These are phyloP conservation scores for Didymella glomerata DNA, from an alignment of 2,329 filamentous ascomycete species.

Conservation along the genomic window DNA sequence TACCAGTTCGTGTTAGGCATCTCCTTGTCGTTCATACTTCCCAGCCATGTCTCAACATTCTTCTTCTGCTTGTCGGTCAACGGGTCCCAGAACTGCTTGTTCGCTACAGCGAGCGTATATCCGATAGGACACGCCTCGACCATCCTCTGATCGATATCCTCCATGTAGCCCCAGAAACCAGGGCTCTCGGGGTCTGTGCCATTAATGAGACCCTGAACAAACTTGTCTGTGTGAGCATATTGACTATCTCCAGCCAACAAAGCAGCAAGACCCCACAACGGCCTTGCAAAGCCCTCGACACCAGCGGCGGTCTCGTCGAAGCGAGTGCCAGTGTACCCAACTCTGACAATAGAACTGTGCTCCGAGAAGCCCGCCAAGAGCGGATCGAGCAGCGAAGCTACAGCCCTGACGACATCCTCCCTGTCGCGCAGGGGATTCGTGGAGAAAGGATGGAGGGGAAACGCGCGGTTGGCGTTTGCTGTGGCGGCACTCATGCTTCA, in stretches of 20 bases:
- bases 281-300: slow-evolving; percentile 77
- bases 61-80: slow-evolving; percentile 68
- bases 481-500: slow-evolving; percentile 22
- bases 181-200: slow-evolving; percentile 74
- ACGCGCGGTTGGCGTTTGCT: slow-evolving; percentile 51
- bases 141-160: slow-evolving; percentile 82
- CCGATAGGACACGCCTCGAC: slow-evolving; percentile 85
- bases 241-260: slow-evolving; percentile 73
- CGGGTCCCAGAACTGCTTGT: slow-evolving; percentile 70
- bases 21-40: slow-evolving; percentile 81
- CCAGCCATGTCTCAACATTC: slow-evolving; percentile 76
- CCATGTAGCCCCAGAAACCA: slow-evolving; percentile 80
- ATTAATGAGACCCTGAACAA: slow-evolving; percentile 73
- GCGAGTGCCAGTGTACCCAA: slow-evolving; percentile 75
- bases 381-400: slow-evolving; percentile 69
- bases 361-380: slow-evolving; percentile 77
- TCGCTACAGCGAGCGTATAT: slow-evolving; percentile 75
- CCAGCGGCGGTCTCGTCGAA: slow-evolving; percentile 82
- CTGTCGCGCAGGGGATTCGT: slow-evolving; percentile 53
- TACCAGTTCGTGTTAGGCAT: slow-evolving; percentile 72
- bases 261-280: slow-evolving; percentile 77
- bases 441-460: slow-evolving; percentile 54
- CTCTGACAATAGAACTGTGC: slow-evolving; percentile 69
- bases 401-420: slow-evolving; percentile 54
- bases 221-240: slow-evolving; percentile 70